Percentiles rank a stretch among this genome's conserved stretches.
These are phyloP conservation scores for Pythium brassicae DNA, from an alignment of 352 stramenopile genomes.

Conservation along the genomic window DNA sequence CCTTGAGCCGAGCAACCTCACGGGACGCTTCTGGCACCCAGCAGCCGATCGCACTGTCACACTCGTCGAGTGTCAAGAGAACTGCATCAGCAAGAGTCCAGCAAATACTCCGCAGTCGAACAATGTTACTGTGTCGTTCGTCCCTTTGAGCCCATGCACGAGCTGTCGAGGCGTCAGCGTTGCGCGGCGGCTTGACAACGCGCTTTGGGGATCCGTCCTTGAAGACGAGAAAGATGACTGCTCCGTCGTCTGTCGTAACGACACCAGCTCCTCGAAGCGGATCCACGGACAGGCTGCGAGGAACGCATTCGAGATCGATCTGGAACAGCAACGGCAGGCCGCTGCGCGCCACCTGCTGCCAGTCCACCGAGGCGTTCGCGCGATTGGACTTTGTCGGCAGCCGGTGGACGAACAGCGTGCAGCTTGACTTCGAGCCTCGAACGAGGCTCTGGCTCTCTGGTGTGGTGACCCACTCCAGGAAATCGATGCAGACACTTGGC, in stretches of 20 bases:
- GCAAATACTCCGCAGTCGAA: not conserved
- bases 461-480: conserved; percentile 13
- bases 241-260: conserved; percentile 24
- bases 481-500: not conserved
- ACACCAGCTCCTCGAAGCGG: conserved; percentile 31
- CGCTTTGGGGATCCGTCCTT: conserved; percentile 17
- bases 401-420: conserved; percentile 32
- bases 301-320: conserved; percentile 20
- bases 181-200: conserved; percentile 7
- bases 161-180: not conserved
- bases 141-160: not conserved
- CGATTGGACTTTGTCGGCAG: conserved; percentile 30
- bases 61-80: conserved; percentile 24
- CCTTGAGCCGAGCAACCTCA: conserved; percentile 37
- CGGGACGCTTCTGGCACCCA: conserved; percentile 34
- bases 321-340: conserved; percentile 29
- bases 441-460: conserved; percentile 19
- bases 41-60: conserved; percentile 26
- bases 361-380: conserved; percentile 32
- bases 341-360: conserved; percentile 31
- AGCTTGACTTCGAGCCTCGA: conserved; percentile 18
- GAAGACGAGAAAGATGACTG: conserved; percentile 24
- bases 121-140: not conserved
- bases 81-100: conserved; percentile 31
- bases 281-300: conserved; percentile 41